These are phyloP conservation scores for Cornus kousa DNA, from an alignment of 148 eudicot species.

Conservation along the genomic window DNA sequence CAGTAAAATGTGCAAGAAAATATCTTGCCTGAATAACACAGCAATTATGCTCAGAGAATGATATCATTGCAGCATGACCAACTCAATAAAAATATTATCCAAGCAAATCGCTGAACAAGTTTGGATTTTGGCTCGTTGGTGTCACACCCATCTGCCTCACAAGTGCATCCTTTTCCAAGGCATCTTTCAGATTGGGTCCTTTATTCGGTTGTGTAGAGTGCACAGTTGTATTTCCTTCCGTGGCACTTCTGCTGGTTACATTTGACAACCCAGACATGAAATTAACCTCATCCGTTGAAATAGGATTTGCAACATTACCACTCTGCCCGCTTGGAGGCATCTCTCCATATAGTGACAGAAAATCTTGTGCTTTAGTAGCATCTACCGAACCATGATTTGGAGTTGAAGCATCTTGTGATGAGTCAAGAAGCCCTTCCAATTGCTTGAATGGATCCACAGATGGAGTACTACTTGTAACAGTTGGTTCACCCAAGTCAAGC, in stretches of 20 bases:
- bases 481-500: constrained; percentile 83
- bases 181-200: constrained; percentile 72
- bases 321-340: constrained; percentile 33
- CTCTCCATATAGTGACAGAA: constrained; percentile 52
- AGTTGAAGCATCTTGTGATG: constrained; percentile 37
- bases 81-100: constrained; percentile 33
- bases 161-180: constrained; percentile 75
- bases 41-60: constrained; percentile 10
- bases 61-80: background rate
- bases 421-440: constrained; percentile 81
- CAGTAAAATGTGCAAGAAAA: background rate
- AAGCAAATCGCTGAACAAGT: constrained; percentile 80
- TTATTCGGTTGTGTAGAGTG: constrained; percentile 42
- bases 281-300: constrained; percentile 19
- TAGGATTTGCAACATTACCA: constrained; percentile 10
- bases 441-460: constrained; percentile 70
- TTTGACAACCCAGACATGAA: constrained; percentile 31
- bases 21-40: constrained; percentile 3
- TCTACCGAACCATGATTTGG: constrained; percentile 21
- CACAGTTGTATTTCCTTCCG: constrained; percentile 19
- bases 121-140: constrained; percentile 76
- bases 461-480: constrained; percentile 25
- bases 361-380: constrained; percentile 43
- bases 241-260: constrained; percentile 21
- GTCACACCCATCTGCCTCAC: constrained; percentile 92